Conservation (phyloP, 225 moss, liverwort and hornwort species). For the Anthoceros angustus region DNA sequence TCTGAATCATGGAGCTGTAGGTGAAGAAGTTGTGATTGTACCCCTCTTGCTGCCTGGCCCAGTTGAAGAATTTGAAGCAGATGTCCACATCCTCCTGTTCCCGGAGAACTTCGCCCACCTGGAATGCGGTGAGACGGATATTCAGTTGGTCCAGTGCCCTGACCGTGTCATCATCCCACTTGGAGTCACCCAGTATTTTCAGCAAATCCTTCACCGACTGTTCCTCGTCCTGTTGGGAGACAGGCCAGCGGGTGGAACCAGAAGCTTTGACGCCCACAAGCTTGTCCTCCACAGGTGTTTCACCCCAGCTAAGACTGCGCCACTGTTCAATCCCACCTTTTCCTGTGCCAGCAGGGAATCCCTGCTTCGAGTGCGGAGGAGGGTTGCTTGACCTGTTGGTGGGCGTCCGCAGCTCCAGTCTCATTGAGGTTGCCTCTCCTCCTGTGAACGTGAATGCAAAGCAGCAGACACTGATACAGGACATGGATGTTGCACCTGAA, state of each 20-base stretch:
- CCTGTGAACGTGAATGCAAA: too few species aligned
- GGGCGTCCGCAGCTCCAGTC: too few species aligned
- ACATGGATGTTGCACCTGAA: too few species aligned
- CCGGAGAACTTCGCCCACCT: slow-evolving; percentile 20
- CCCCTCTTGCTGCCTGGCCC: slow-evolving; percentile 19
- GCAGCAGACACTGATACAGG: too few species aligned
- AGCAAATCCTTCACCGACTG: neutral
- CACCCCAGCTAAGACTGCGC: too few species aligned
- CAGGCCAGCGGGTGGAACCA: neutral
- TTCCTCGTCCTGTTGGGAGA: neutral
- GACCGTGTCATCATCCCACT: slow-evolving; percentile 12
- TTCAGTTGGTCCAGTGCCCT: slow-evolving; percentile 9
- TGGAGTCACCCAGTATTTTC: slow-evolving; percentile 5
- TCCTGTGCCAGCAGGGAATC: too few species aligned
- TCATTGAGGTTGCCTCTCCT: too few species aligned
- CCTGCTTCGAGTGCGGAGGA: too few species aligned
- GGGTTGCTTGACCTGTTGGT: too few species aligned
- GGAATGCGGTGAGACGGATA: slow-evolving; percentile 9
- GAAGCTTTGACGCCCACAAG: too few species aligned
- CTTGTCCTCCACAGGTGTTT: too few species aligned
- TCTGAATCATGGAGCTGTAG: slow-evolving; percentile 8
- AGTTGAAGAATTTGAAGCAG: slow-evolving; percentile 19
- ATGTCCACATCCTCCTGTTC: slow-evolving; percentile 12
- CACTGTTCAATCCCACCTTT: too few species aligned
- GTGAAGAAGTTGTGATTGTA: slow-evolving; percentile 15